These are phyloP conservation scores for Cryphonectria nitschkei DNA, from an alignment of 2,329 filamentous ascomycete species.

Conservation along the genomic window DNA sequence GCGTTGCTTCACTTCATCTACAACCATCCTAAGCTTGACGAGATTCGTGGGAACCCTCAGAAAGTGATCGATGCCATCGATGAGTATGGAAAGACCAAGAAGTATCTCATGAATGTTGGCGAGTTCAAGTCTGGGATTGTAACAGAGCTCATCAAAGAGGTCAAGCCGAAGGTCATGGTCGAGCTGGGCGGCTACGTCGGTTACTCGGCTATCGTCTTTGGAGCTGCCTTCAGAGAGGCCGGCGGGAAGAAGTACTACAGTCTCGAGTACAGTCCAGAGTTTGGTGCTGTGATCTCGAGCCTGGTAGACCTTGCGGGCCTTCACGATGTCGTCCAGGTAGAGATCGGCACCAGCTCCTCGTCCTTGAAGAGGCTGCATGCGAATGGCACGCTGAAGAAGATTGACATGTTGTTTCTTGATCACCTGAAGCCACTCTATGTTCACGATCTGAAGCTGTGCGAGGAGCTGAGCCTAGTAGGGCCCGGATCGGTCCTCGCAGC, in stretches of 20 bases:
- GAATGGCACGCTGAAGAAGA: conserved; percentile 55
- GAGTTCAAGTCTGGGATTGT: conserved; percentile 75
- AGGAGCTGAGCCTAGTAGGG: conserved; percentile 67
- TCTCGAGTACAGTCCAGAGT: conserved; percentile 74
- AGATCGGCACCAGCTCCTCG: conserved; percentile 71
- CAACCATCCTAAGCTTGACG: conserved; percentile 60
- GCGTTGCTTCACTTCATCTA: conserved; percentile 74
- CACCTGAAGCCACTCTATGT: conserved; percentile 80
- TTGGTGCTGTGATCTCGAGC: conserved; percentile 69
- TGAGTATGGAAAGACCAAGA: conserved; percentile 61
- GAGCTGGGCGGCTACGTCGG: conserved; percentile 83
- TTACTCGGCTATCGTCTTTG: conserved; percentile 80
- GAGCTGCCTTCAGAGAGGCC: conserved; percentile 62
- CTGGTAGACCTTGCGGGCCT: conserved; percentile 77
- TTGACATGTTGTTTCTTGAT: conserved; percentile 79
- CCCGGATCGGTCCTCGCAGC: conserved; percentile 67
- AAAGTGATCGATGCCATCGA: conserved; percentile 72
- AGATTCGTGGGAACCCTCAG: conserved; percentile 65
- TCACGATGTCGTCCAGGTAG: conserved; percentile 68
- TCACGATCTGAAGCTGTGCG: conserved; percentile 75
- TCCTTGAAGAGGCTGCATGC: conserved; percentile 64
- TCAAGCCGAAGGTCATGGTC: conserved; percentile 53
- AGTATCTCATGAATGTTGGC: conserved; percentile 82
- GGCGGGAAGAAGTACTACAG: conserved; percentile 71
- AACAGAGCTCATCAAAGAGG: conserved; percentile 66